Percentiles rank a stretch among this genome's conserved stretches.
Conservation (phyloP, 2,329 filamentous ascomycete species). For the Sarocladium brachiariae region DNA sequence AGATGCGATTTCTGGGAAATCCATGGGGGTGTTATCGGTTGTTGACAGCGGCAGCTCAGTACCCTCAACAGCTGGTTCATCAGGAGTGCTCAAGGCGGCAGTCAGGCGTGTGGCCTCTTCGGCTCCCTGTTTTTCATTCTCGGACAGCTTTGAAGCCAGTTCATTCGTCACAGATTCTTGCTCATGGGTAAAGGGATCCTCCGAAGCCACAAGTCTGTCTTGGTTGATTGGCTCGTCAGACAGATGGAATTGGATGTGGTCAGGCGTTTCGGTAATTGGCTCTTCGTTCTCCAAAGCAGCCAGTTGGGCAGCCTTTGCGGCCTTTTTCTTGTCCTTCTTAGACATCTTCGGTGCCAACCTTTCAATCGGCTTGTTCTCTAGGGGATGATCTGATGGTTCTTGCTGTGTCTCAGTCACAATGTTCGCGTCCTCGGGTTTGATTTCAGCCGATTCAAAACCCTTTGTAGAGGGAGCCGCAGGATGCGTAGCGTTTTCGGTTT, state of each 20-base stretch:
- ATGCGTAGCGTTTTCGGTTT: constrained; percentile 14
- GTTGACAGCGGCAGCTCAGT: too few species aligned
- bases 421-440: background rate
- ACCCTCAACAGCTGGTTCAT: background rate
- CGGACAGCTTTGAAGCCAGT: constrained; percentile 16
- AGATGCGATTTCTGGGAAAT: too few species aligned
- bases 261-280: too few species aligned
- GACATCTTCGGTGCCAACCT: too few species aligned
- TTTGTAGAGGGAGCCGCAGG: background rate
- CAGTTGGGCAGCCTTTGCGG: background rate
- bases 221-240: too few species aligned
- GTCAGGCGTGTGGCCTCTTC: constrained; percentile 9
- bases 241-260: too few species aligned
- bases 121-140: constrained; percentile 25
- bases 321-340: background rate
- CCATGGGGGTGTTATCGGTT: too few species aligned
- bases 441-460: background rate
- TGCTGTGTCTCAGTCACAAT: background rate
- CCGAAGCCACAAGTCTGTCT: too few species aligned
- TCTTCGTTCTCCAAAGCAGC: too few species aligned
- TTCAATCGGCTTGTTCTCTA: background rate
- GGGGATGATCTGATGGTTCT: background rate
- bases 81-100: background rate
- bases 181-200: background rate
- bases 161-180: background rate